These are phyloP conservation scores for Penicillium sp. DNA, from an alignment of 2,329 filamentous ascomycete species.

Conservation along the genomic window DNA sequence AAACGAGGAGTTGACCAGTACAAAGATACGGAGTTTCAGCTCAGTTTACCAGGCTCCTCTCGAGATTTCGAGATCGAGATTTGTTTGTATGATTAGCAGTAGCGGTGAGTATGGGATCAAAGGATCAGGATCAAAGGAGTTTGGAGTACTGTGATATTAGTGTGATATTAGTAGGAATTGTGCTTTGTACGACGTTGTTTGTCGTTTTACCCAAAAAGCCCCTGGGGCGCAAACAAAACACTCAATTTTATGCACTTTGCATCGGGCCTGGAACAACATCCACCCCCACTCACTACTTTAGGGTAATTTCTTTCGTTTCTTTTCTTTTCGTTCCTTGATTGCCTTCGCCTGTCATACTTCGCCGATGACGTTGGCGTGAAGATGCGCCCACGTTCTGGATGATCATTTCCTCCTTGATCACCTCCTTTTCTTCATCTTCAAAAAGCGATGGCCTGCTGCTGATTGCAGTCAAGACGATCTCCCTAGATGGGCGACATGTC, in stretches of 20 bases:
- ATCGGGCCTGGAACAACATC: background rate
- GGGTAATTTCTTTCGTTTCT: constrained; percentile 5
- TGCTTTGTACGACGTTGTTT: too few relatives aligned
- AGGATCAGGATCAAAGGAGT: too few relatives aligned
- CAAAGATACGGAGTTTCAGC: too few relatives aligned
- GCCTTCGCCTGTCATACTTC: background rate
- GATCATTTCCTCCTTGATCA: constrained; percentile 20
- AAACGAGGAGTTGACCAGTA: background rate
- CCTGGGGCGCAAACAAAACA: background rate
- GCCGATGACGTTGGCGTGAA: constrained; percentile 19
- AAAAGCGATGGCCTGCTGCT: constrained; percentile 1
- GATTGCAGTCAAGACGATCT: constrained; percentile 11
- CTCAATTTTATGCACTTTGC: constrained; percentile 15
- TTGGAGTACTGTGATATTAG: too few relatives aligned
- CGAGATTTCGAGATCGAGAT: background rate
- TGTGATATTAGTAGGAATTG: too few relatives aligned
- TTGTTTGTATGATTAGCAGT: background rate
- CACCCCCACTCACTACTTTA: constrained; percentile 8
- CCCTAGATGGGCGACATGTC: constrained; percentile 3
- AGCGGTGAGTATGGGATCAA: too few relatives aligned
- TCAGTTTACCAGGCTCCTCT: too few relatives aligned
- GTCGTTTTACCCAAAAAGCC: background rate
- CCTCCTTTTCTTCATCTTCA: constrained; percentile 14
- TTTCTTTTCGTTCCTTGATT: constrained; percentile 2
- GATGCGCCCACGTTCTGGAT: constrained; percentile 17